These are phyloP conservation scores for Casuarina cunninghamiana DNA, from an alignment of 306 rosid genomes.

Conservation along the genomic window DNA sequence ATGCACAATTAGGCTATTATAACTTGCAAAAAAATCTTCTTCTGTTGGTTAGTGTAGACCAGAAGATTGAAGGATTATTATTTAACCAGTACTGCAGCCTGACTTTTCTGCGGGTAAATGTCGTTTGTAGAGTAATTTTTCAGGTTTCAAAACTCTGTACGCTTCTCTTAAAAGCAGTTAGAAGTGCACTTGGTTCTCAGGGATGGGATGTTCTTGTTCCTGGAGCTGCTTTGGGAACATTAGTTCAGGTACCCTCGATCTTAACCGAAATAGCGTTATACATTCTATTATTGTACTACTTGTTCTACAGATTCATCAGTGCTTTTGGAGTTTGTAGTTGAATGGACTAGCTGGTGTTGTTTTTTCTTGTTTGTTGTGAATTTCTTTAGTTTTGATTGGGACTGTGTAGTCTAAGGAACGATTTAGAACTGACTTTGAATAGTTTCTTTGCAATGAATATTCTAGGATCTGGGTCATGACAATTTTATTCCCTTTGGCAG, in stretches of 20 bases:
- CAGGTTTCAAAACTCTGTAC: conserved; percentile 96
- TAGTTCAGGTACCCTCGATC: conserved; percentile 64
- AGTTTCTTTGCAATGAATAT: background rate
- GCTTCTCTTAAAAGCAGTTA: conserved; percentile 78
- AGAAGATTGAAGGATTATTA: conserved; percentile 9
- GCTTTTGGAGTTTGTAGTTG: background rate
- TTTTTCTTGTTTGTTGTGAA: background rate
- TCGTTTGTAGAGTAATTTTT: conserved; percentile 69
- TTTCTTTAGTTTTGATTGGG: background rate
- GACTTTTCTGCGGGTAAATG: conserved; percentile 30
- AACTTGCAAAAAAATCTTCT: conserved; percentile 21
- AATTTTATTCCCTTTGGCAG: background rate
- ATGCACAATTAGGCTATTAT: conserved; percentile 12
- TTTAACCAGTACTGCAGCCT: conserved; percentile 25
- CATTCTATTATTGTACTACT: background rate
- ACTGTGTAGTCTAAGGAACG: background rate
- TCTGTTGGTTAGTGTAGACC: conserved; percentile 21
- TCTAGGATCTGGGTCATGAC: background rate
- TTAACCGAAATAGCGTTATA: conserved; percentile 3
- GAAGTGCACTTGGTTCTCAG: conserved; percentile 78
- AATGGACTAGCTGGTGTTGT: background rate
- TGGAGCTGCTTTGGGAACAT: conserved; percentile 75
- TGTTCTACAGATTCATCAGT: background rate
- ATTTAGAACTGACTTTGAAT: background rate
- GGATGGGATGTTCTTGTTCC: conserved; percentile 99